Evolutionary conservation across 257 asterid species (phyloP), one percentile per base, ranked within the genome.

Genomic region (Nicotiana tabacum): DNA sequence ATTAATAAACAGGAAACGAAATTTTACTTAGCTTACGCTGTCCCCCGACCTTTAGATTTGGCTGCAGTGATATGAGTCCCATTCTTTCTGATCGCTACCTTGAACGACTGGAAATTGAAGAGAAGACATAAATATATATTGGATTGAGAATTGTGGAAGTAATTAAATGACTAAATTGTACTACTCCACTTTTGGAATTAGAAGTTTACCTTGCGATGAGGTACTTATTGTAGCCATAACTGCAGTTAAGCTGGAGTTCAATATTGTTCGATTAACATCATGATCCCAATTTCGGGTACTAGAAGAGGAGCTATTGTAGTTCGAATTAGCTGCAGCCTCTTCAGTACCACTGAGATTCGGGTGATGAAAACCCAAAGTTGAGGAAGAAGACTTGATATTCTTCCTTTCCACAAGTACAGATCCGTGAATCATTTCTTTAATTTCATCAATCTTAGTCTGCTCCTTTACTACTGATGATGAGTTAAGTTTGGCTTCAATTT

Each of bases 121-220:
- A 21, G 5, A 32, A 32, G 8, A 61, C 1, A 24, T n/a, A 39
- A 5, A 37, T 37, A 0, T 43, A 43, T 8, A 43, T 8, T 3
- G 35, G 48, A 43, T 1, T 43, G 51, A 43, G 51, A 43, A 43
- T 43, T 43, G 51, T 43, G 21, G 61, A 18, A 58, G 29, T 58
- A 58, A 43, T 43, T 43, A 43, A 2, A 10, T 27, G n/a, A 9
- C 39, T 2, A 65, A 12, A 53, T n/a, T 9, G 24, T 74, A 8
- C 9, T 5, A 6, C 1, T 37, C 18, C 17, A 24, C 56, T 6
- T 65, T 13, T 12, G 8, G 30, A 29, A 43, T 43, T 43, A 65
- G n/a, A n/a, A 21, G 27, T 15, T 85, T 88, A 93, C 97, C 94
- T 91, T 81, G 82, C 67, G 83, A 82, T 68, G 93, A 89, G 27